Evolutionary conservation across 306 rosid genomes (phyloP), one percentile per base, ranked within the genome.

Genomic region (Cucumis hystrix): DNA sequence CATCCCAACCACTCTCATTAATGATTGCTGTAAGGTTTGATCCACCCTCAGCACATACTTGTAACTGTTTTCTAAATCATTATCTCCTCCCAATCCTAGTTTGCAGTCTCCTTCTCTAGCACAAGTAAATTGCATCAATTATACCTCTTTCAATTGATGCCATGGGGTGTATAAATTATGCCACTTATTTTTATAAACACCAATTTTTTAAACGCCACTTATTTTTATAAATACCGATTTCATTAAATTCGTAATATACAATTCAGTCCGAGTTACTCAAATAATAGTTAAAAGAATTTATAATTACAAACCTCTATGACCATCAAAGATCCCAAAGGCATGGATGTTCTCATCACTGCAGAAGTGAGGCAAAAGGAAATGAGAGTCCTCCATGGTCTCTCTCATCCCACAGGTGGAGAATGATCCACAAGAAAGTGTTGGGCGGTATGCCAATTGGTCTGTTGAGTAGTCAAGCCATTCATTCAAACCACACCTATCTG

Each of bases 331-430:
- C 14, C 97, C 98, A 83, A 92, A 95, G 73, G 71, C 87, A 90
- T 87, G 90, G 75, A 85, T 68, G 79, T 91, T 90, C 69, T 85
- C 79, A 85, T 87, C 90, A 78, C 80, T 76, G 75, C 87, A 81
- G 79, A 90, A 23, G 71, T 80, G 84, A 45, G 96, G 98, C 75
- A 87, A 83, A 76, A 92, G 84, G 77, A 92, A 92, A 92, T 90
- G 93, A 18, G 92, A 85, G 76, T 95, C 98, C 92, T 95, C 98
- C 98, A 90, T 92, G 28, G 88, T 81, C 88, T 95, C 97, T 86
- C 98, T 87, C 87, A 91, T 88, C 63, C 97, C 98, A 63, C 97
- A 85, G 47, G 98, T 89, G 64, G 98, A 92, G 80, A 87, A 92
- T 80, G 97, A 95, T 81, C 98, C 98, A 89, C 91, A 89, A 61